Evolutionary conservation across 2,329 filamentous ascomycete species (phyloP).

Genomic region (Sarocladium strictum): DNA sequence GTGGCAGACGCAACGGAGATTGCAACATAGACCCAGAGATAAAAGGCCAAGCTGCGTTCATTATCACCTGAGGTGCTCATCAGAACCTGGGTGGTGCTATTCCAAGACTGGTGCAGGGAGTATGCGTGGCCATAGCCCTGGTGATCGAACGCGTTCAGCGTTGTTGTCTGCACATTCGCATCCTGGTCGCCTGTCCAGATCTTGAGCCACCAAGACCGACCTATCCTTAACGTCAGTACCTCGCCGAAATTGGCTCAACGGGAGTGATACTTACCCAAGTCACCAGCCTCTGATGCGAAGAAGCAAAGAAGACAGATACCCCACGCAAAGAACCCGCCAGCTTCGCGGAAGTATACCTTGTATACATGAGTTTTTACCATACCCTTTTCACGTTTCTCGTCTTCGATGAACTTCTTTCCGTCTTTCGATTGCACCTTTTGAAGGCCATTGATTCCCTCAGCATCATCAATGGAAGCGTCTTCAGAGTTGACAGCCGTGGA

Average conservation of each 20-base stretch:
- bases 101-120: conserved; percentile 28
- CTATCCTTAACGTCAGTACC: conserved; percentile 18
- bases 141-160: conserved; percentile 22
- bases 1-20: conserved; percentile 52
- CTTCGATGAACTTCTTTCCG: conserved; percentile 68
- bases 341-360: conserved; percentile 57
- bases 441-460: conserved; percentile 32
- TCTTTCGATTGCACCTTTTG: conserved; percentile 45
- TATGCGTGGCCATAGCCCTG: conserved; percentile 38
- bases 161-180: neutral
- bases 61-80: conserved; percentile 18
- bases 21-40: conserved; percentile 61
- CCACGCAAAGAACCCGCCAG: conserved; percentile 60
- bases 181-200: conserved; percentile 50
- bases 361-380: conserved; percentile 65
- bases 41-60: conserved; percentile 48
- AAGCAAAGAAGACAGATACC: conserved; percentile 46
- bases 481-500: conserved; percentile 51
- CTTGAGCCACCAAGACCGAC: conserved; percentile 57
- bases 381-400: conserved; percentile 67
- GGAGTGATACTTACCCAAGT: conserved; percentile 38
- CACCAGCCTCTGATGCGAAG: conserved; percentile 45
- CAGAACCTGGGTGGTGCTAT: conserved; percentile 18
- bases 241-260: neutral
- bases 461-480: conserved; percentile 27